phyloP scores from a whole-genome alignment of 2,329 filamentous ascomycete genomes.

The Nigrograna mackinnonii region DNA sequence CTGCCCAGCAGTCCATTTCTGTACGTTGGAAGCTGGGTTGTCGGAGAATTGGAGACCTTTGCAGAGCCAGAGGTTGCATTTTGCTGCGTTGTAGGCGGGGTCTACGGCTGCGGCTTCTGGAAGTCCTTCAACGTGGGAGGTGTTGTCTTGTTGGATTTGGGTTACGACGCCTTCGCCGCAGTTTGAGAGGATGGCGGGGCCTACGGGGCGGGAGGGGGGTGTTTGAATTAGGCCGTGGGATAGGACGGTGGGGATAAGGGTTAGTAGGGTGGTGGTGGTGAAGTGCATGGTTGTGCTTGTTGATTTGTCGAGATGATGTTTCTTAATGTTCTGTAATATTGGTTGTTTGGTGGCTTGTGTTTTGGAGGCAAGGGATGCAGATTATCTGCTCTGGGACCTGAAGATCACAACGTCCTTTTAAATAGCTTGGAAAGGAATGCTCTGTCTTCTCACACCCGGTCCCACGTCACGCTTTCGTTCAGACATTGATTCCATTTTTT shows the following conservation, averaged over 20 bases:
- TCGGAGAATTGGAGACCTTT: conserved; percentile 61
- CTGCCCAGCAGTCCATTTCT: conserved; percentile 54
- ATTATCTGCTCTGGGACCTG: too few relatives aligned
- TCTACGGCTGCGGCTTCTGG: conserved; percentile 21
- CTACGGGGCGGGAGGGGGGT: conserved; percentile 22
- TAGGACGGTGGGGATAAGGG: conserved; percentile 18
- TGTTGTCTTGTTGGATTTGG: conserved; percentile 24
- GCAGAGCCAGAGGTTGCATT: conserved; percentile 57
- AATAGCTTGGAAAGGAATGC: too few relatives aligned
- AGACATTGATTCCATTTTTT: too few relatives aligned
- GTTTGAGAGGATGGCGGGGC: conserved; percentile 14
- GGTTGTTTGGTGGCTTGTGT: too few relatives aligned
- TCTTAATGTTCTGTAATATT: too few relatives aligned
- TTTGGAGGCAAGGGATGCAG: too few relatives aligned
- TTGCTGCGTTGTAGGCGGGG: conserved; percentile 36
- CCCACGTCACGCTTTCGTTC: too few relatives aligned
- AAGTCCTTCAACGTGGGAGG: conserved; percentile 26
- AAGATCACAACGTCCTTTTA: too few relatives aligned
- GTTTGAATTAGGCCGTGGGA: conserved; percentile 24
- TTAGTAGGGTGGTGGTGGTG: conserved; percentile 12
- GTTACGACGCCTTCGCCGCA: conserved; percentile 20
- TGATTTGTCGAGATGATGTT: not conserved
- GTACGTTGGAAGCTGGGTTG: conserved; percentile 54
- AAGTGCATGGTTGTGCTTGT: conserved; percentile 15
- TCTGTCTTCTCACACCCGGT: too few relatives aligned